Conservation (phyloP, 805 yeast species). For the Suhomyces vadensis region DNA sequence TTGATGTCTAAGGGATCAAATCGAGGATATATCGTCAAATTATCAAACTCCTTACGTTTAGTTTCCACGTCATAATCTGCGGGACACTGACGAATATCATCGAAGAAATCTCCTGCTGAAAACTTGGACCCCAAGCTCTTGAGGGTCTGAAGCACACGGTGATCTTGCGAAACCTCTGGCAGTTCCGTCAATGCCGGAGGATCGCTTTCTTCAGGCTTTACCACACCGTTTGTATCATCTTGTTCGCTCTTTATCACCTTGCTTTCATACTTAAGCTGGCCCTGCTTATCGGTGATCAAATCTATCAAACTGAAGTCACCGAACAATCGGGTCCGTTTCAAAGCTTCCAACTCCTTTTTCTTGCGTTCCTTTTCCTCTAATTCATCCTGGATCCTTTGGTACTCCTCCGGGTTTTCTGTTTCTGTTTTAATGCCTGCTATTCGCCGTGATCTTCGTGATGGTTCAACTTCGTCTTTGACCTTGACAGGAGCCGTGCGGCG, state of each 20-base stretch:
- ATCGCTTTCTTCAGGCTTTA: too few species aligned
- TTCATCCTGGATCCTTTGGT: conserved; percentile 36
- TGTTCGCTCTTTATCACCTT: conserved; percentile 21
- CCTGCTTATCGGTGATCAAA: conserved; percentile 45
- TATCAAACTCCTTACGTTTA: conserved; percentile 55
- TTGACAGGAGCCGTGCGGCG: conserved; percentile 21
- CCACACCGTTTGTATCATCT: conserved; percentile 4
- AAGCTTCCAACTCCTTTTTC: conserved; percentile 45
- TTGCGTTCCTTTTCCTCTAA: conserved; percentile 32
- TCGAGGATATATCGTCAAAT: conserved; percentile 51
- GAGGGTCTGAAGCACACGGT: conserved; percentile 32
- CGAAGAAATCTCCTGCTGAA: conserved; percentile 73
- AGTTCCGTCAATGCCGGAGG: conserved; percentile 10
- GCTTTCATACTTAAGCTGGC: conserved; percentile 31
- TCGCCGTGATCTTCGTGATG: conserved; percentile 76
- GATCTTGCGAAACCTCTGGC: conserved; percentile 12
- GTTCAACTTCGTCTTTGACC: conserved; percentile 36
- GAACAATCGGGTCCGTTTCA: conserved; percentile 57
- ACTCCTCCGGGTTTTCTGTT: conserved; percentile 50
- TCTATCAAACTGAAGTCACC: conserved; percentile 70
- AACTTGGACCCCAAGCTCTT: conserved; percentile 48
- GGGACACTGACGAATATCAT: conserved; percentile 40
- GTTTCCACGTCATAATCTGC: conserved; percentile 34
- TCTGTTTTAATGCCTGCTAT: conserved; percentile 62
- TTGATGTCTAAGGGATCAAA: conserved; percentile 72